Evolutionary conservation across 2,329 filamentous ascomycete genomes (phyloP), one percentile per base, ranked within the genome.

Genomic region (Venturia carpophila): DNA sequence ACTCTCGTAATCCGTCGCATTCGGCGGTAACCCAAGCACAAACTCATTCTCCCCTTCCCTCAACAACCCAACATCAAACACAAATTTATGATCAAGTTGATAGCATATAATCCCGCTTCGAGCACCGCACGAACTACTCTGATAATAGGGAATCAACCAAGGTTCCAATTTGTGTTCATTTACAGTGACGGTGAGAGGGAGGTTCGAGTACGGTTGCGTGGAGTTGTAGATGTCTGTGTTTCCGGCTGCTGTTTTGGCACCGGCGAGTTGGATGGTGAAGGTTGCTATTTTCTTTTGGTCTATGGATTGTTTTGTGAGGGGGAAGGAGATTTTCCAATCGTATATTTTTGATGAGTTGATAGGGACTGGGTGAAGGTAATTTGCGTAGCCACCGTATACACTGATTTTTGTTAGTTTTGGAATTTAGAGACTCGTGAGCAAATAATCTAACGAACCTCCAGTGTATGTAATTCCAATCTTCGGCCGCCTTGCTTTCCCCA

Each of bases 401-500:
- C 45, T 49, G n/a, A n/a, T 24, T 9, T 11, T 21, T 49, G 45
- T 49, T 24, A 49, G n/a, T 11, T 49, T 49, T 11, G 3, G 21
- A n/a, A 21, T 11, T 9, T 3, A 3, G 3, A 10, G 17, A 47
- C 21, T n/a, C n/a, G n/a, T n/a, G n/a, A 49, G 10, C 9, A 21
- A 7, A 11, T 66, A 85, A 41, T 10, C 9, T 41, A 9, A 41
- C 39, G 39, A 41, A 41, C 87, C 80, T 83, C 86, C 85, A 88
- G 71, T 88, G 86, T 4, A 87, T 81, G 65, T 87, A 87, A 72
- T 88, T 88, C 67, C 86, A 76, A 69, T 85, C 83, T 13, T 74
- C 71, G 0, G 73, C 74, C 21, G 76, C 76, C 34, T 83, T 73
- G 67, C 79, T 81, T 70, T 80, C 73, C 11, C 84, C 84, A 1